Evolutionary conservation across 78 protist genomes (phyloP).

Genomic region (Fonticula alba): DNA sequence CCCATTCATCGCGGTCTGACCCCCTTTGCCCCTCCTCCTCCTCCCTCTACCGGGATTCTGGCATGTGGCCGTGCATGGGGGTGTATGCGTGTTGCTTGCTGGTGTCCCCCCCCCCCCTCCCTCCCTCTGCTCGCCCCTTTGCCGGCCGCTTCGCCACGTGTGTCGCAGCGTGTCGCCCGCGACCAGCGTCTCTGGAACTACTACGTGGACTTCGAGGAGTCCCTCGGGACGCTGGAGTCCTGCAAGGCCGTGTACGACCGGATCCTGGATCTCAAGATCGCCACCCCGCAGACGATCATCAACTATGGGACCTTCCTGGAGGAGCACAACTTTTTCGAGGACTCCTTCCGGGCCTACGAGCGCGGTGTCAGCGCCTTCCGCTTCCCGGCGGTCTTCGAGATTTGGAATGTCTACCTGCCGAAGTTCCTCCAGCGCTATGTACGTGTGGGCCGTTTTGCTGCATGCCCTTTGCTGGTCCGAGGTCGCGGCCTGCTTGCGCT

Average conservation of each 20-base stretch:
- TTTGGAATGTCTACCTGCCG: constrained; percentile 75
- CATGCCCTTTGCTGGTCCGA: too few relatives aligned
- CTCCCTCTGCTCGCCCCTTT: too few relatives aligned
- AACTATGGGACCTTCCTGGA: constrained; percentile 74
- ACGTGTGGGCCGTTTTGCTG: constrained; percentile 1
- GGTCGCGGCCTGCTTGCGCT: too few relatives aligned
- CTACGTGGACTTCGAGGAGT: constrained; percentile 85
- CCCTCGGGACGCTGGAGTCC: constrained; percentile 47
- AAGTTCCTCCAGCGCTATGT: constrained; percentile 76
- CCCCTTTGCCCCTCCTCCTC: too few relatives aligned
- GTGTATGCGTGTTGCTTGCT: too few relatives aligned
- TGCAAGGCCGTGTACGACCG: constrained; percentile 43
- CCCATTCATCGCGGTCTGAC: too few relatives aligned
- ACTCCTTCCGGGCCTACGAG: constrained; percentile 65
- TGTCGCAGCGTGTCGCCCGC: neutral
- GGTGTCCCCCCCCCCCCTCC: too few relatives aligned
- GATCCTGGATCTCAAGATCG: constrained; percentile 55
- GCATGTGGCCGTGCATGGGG: too few relatives aligned
- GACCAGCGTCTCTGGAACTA: constrained; percentile 90
- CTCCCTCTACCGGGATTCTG: too few relatives aligned
- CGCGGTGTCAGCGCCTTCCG: constrained; percentile 58
- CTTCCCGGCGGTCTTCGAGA: constrained; percentile 60
- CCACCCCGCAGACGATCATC: constrained; percentile 72
- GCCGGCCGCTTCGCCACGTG: neutral
- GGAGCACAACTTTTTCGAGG: constrained; percentile 68